These are phyloP conservation scores for Dactylella cylindrospora DNA, from an alignment of 2,329 filamentous ascomycete species.

Conservation along the genomic window DNA sequence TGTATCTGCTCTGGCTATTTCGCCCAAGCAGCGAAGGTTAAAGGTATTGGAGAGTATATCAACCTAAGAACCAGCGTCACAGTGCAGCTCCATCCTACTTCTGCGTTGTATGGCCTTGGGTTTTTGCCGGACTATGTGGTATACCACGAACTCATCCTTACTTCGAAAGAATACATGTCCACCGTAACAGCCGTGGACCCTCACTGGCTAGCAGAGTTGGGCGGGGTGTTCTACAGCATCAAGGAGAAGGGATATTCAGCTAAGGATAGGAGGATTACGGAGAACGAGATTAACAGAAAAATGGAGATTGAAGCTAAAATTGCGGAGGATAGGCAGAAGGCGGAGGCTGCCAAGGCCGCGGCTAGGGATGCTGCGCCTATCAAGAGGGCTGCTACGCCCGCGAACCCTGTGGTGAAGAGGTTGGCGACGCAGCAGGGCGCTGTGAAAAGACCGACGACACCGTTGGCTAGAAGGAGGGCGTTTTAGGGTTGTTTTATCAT, in stretches of 20 bases:
- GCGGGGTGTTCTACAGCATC: slow-evolving; percentile 94
- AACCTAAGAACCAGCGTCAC: slow-evolving; percentile 93
- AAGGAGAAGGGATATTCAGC: slow-evolving; percentile 96
- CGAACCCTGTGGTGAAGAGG: slow-evolving; percentile 45
- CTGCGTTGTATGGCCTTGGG: slow-evolving; percentile 85
- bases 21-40: slow-evolving; percentile 93
- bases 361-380: slow-evolving; percentile 45
- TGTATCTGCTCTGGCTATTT: slow-evolving; percentile 98
- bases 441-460: slow-evolving; percentile 49
- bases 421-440: slow-evolving; percentile 46
- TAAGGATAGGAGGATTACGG: slow-evolving; percentile 79
- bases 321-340: slow-evolving; percentile 75
- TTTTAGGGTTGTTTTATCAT: slow-evolving; percentile 42
- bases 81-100: slow-evolving; percentile 91
- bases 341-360: slow-evolving; percentile 59
- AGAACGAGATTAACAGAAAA: slow-evolving; percentile 86
- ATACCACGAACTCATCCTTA: slow-evolving; percentile 96
- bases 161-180: slow-evolving; percentile 96
- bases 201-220: slow-evolving; percentile 93
- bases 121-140: slow-evolving; percentile 96
- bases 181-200: slow-evolving; percentile 95
- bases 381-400: slow-evolving; percentile 54
- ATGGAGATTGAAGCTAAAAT: slow-evolving; percentile 94
- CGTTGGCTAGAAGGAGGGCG: slow-evolving; percentile 46
- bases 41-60: slow-evolving; percentile 95